These are phyloP conservation scores for Malus hybrid DNA, from an alignment of 331 rosid species.

Conservation along the genomic window DNA sequence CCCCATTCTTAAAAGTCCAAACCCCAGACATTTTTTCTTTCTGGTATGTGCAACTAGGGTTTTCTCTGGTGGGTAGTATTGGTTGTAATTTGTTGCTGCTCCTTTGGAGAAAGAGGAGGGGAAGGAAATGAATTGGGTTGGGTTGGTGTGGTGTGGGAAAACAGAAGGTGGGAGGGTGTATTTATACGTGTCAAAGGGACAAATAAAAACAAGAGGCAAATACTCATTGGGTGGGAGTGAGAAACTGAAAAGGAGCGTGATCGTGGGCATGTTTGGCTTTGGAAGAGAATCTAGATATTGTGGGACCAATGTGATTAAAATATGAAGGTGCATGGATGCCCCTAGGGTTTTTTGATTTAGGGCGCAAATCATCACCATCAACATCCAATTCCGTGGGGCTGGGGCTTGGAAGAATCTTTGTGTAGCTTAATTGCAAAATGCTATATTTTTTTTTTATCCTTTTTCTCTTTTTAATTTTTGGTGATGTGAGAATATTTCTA, in stretches of 20 bases:
- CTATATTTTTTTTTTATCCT: not conserved
- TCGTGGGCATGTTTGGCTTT: conserved; percentile 35
- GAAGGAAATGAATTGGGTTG: not conserved
- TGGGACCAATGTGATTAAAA: conserved; percentile 40
- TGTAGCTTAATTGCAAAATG: not conserved
- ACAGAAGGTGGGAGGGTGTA: conserved; percentile 28
- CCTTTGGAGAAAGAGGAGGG: not conserved
- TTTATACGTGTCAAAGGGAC: conserved; percentile 35
- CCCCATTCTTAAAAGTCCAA: conserved; percentile 79
- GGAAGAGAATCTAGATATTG: conserved; percentile 77
- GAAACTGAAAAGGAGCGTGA: conserved; percentile 15
- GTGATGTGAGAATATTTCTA: conserved; percentile 16
- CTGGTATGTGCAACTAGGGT: not conserved
- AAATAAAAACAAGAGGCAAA: conserved; percentile 53
- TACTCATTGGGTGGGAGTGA: conserved; percentile 31
- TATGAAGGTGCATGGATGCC: conserved; percentile 35
- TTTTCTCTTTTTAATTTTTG: not conserved
- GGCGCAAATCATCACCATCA: conserved; percentile 20
- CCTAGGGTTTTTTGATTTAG: conserved; percentile 26
- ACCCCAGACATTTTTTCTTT: conserved; percentile 64
- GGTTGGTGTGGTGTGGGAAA: not conserved
- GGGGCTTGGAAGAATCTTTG: conserved; percentile 35
- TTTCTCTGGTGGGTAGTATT: not conserved
- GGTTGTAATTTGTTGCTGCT: not conserved
- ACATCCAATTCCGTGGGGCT: conserved; percentile 25